Base-by-base conservation (phyloP, 1,284 basidiomycete species). In the Marasmius sp. region DNA sequence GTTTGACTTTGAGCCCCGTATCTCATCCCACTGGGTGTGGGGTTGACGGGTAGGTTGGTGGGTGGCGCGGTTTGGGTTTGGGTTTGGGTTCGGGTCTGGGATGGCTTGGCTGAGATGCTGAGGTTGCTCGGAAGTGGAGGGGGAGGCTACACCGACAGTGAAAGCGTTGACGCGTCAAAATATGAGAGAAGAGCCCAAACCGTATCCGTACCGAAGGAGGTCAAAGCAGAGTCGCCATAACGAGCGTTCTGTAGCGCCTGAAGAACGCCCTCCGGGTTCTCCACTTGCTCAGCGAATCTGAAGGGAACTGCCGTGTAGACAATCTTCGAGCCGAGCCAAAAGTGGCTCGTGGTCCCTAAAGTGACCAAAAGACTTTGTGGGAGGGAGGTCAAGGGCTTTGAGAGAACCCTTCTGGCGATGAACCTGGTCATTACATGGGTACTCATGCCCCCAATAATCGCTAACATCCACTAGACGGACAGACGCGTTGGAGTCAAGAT, bases 11-110 rank as follows among this genome's bases (percentile, higher is more conserved):
- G 75, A 80, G 52, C 75, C 75, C 58, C 88, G 84, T 49, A 91
- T 85, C 64, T 86, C 81, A 47, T 88, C 86, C 89, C 88, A 91
- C 64, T 76, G 81, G 60, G 70, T 82, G 59, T 64, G 59, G 14
- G 72, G 69, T 53, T 71, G 53, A 7, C 16, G 8, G 59, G 34
- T 12, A 20, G 51, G 27, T 39, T 27, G 39, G 45, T 68, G 57
- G 68, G 59, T 14, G 71, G 59, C 55, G 62, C 59, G 34, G 68
- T 64, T 57, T 67, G 11, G 36, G 62, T 55, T 9, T 54, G 53
- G 34, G 45, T 59, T 49, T 65, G 63, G 41, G 58, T 45, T n/a
- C 41, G 60, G 59, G 60, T 59, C 48, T 36, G 48, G 14, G 38
- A 51, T 41, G 54, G 39, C 54, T n/a, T 41, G 27, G 34, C 22